phyloP scores from a whole-genome alignment of 2,329 filamentous ascomycete genomes.

The Arthroderma sp. region DNA sequence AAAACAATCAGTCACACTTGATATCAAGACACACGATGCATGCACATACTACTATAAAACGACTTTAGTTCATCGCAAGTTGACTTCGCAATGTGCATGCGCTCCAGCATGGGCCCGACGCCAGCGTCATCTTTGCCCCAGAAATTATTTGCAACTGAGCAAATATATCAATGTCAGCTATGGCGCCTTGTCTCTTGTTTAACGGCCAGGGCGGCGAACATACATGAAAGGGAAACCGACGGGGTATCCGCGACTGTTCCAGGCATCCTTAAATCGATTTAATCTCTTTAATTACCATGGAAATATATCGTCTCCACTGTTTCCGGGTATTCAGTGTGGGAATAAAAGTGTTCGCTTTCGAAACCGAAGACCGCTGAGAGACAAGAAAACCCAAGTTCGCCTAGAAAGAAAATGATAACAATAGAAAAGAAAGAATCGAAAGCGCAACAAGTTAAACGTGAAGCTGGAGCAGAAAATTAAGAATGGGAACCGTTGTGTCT shows the following conservation, averaged over 20 bases:
- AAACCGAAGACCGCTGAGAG: too few species aligned
- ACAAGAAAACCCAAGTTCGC: too few species aligned
- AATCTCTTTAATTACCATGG: too few species aligned
- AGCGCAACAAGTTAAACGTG: not conserved
- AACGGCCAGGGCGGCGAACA: constrained; percentile 12
- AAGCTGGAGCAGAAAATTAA: not conserved
- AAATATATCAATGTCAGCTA: not conserved
- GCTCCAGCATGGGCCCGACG: constrained; percentile 77
- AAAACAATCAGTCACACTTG: not conserved
- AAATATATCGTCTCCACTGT: too few species aligned
- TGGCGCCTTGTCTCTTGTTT: not conserved
- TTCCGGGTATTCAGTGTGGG: too few species aligned
- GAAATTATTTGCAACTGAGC: constrained; percentile 90
- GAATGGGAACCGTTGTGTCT: too few species aligned
- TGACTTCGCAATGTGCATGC: constrained; percentile 87
- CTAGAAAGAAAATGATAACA: too few species aligned
- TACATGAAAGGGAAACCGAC: constrained; percentile 56
- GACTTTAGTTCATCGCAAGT: constrained; percentile 86
- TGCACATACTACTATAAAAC: constrained; percentile 64
- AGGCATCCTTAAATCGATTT: constrained; percentile 38
- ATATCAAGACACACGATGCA: not conserved
- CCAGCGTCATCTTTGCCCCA: constrained; percentile 99
- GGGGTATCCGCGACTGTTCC: constrained; percentile 48
- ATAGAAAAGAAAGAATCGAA: not conserved
- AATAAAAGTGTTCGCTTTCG: too few species aligned